Conservation (phyloP, 495 filamentous ascomycete species). For the Daldinia bambusicola region DNA sequence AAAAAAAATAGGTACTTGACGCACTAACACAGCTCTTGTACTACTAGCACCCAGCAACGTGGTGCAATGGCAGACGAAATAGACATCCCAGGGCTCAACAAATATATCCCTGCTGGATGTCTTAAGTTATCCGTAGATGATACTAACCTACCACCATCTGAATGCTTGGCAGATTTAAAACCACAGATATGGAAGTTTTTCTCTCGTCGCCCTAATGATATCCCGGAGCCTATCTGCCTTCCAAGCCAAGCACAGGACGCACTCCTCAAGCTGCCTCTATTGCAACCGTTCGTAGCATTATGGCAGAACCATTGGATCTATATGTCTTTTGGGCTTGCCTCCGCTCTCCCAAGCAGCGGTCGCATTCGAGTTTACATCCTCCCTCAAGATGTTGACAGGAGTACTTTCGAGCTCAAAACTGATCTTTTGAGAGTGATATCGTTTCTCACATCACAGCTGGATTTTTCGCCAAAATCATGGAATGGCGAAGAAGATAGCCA, state of each 20-base stretch:
- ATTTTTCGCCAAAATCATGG: conserved; percentile 68
- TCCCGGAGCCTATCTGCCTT: conserved; percentile 25
- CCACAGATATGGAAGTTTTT: conserved; percentile 44
- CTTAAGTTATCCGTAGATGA: conserved; percentile 39
- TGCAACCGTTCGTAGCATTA: conserved; percentile 45
- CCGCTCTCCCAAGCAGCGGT: conserved; percentile 31
- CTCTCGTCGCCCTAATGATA: conserved; percentile 18
- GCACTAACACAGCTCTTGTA: not conserved
- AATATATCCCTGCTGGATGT: conserved; percentile 54
- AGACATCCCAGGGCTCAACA: conserved; percentile 26
- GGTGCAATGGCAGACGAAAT: conserved; percentile 12
- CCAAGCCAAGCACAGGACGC: conserved; percentile 43
- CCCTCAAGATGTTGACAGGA: conserved; percentile 71
- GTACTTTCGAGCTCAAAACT: conserved; percentile 53
- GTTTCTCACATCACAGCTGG: conserved; percentile 64
- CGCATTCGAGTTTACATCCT: conserved; percentile 71
- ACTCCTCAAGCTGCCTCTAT: conserved; percentile 43
- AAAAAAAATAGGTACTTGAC: too few species aligned
- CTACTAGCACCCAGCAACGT: not conserved
- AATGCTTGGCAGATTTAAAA: conserved; percentile 15
- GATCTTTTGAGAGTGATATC: conserved; percentile 57
- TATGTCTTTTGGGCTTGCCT: conserved; percentile 47
- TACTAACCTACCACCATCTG: not conserved
- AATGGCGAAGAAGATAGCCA: conserved; percentile 49
- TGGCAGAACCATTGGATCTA: conserved; percentile 56